A percentile compares a stretch with the other conserved stretches of the same genome.
These are phyloP conservation scores for Leccinellum rugosiceps DNA, from an alignment of 768 basidiomycete genomes.

Conservation along the genomic window DNA sequence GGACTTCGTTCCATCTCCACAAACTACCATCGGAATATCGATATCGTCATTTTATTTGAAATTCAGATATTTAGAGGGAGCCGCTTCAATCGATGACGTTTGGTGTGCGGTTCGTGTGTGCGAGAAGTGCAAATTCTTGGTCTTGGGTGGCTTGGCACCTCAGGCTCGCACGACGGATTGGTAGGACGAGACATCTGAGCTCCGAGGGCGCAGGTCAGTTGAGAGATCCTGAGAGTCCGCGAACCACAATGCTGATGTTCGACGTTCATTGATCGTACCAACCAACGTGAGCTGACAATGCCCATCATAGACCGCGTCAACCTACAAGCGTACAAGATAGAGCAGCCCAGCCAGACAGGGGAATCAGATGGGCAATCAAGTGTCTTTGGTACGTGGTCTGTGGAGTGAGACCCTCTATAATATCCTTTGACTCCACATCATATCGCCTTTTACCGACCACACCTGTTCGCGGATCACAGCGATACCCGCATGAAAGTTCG, in stretches of 20 bases:
- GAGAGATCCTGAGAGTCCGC: background rate
- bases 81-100: background rate
- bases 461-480: background rate
- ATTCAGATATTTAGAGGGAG: background rate
- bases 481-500: background rate
- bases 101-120: background rate
- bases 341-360: background rate
- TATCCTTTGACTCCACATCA: conserved; percentile 3
- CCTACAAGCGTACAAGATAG: background rate
- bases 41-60: background rate
- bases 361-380: background rate
- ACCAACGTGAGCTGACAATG: background rate
- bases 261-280: background rate
- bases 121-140: background rate
- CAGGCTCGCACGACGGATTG: background rate
- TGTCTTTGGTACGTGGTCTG: background rate
- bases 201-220: background rate
- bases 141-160: background rate
- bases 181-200: background rate
- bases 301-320: background rate
- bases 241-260: background rate
- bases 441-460: background rate
- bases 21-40: background rate
- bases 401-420: background rate
- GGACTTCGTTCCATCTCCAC: background rate